Evolutionary conservation across 2,329 filamentous ascomycete species (phyloP).

Genomic region (Ilyonectria destructans): DNA sequence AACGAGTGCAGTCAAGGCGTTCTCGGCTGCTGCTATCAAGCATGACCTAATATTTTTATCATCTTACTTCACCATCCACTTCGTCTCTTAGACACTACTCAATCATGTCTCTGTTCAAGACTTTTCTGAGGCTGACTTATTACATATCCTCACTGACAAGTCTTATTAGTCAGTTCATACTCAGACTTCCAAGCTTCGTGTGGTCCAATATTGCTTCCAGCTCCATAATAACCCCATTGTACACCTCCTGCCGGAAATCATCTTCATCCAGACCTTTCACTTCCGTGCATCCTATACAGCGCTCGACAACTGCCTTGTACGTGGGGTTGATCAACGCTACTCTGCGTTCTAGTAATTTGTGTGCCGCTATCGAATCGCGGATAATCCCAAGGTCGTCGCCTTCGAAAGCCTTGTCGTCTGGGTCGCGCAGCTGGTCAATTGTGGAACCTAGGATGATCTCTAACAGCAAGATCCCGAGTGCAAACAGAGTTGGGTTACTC

Average conservation of each 20-base stretch:
- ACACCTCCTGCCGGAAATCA: slow-evolving; percentile 27
- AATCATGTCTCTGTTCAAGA: too few species aligned
- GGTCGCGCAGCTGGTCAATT: slow-evolving; percentile 20
- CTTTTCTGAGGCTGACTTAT: too few species aligned
- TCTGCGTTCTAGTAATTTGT: slow-evolving; percentile 20
- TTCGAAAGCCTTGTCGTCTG: neutral
- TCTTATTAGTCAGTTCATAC: too few species aligned
- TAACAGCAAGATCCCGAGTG: slow-evolving; percentile 31
- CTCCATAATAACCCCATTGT: slow-evolving; percentile 28
- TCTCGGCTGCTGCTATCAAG: too few species aligned
- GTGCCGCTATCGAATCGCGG: slow-evolving; percentile 3
- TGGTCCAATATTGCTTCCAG: slow-evolving; percentile 29
- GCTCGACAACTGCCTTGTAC: slow-evolving; percentile 28
- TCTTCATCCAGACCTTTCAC: slow-evolving; percentile 28
- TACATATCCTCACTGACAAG: too few species aligned
- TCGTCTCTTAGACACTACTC: too few species aligned
- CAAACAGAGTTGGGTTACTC: slow-evolving; percentile 29
- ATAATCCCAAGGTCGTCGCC: neutral
- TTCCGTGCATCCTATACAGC: slow-evolving; percentile 31
- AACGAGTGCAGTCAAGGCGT: too few species aligned
- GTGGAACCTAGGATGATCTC: slow-evolving; percentile 32
- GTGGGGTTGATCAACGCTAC: slow-evolving; percentile 21
- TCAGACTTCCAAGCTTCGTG: slow-evolving; percentile 22
- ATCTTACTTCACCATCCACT: too few species aligned
- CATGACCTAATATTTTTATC: too few species aligned